Evolutionary conservation across 1,284 basidiomycete species (phyloP).

Genomic region (Ganoderma lingzhi): DNA sequence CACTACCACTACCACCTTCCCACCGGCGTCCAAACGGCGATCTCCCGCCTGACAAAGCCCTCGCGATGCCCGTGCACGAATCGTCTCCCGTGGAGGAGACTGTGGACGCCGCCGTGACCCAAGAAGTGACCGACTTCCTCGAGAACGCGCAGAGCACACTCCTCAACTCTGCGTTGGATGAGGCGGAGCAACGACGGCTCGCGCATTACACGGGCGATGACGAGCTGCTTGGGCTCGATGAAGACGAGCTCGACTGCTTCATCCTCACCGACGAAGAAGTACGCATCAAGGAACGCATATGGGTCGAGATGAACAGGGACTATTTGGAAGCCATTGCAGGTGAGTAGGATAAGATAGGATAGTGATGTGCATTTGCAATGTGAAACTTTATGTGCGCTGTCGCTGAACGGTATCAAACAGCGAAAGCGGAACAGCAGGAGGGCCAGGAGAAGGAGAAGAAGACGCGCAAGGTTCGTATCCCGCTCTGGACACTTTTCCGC

Average conservation of each 20-base stretch:
- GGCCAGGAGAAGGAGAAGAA: slow-evolving; percentile 56
- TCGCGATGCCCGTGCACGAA: slow-evolving; percentile 16
- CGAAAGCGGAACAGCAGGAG: slow-evolving; percentile 70
- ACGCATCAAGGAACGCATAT: slow-evolving; percentile 91
- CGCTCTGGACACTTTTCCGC: slow-evolving; percentile 32
- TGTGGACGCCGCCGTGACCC: slow-evolving; percentile 62
- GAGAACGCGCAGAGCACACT: slow-evolving; percentile 62
- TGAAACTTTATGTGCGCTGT: slow-evolving; percentile 34
- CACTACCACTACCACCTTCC: background rate
- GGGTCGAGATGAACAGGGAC: slow-evolving; percentile 96
- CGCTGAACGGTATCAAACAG: slow-evolving; percentile 59
- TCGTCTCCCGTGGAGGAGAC: slow-evolving; percentile 51
- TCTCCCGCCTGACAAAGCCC: slow-evolving; percentile 32
- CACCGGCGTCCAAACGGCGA: background rate
- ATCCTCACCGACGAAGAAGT: slow-evolving; percentile 89
- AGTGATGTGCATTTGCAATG: slow-evolving; percentile 9
- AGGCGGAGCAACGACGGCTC: slow-evolving; percentile 65
- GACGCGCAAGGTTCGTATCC: slow-evolving; percentile 78
- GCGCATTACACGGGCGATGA: slow-evolving; percentile 61
- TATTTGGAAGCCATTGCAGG: slow-evolving; percentile 92
- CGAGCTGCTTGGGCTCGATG: slow-evolving; percentile 85
- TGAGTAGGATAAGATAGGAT: slow-evolving; percentile 51
- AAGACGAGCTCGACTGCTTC: slow-evolving; percentile 91
- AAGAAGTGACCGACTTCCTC: slow-evolving; percentile 73
- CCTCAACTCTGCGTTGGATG: slow-evolving; percentile 66